These are phyloP conservation scores for Skeletonema grethae DNA, from an alignment of 108 stramenopile genomes.

Conservation along the genomic window DNA sequence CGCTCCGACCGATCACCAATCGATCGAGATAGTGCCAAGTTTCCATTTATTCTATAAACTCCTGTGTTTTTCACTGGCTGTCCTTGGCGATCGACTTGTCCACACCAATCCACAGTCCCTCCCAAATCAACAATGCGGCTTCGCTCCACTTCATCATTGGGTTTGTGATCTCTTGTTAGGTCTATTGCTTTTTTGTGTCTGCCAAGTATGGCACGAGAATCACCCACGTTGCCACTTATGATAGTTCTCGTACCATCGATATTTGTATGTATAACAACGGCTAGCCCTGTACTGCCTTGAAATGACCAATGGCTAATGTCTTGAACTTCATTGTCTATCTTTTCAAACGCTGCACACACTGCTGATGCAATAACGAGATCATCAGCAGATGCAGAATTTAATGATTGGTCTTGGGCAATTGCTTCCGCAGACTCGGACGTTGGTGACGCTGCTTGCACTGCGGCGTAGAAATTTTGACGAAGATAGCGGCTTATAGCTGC, in stretches of 20 bases:
- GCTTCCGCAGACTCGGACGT: conserved; percentile 12
- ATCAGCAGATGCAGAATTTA: conserved; percentile 19
- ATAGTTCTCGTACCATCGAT: conserved; percentile 46
- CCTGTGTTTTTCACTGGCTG: conserved; percentile 68
- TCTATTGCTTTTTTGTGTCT: conserved; percentile 67
- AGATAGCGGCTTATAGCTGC: conserved; percentile 79
- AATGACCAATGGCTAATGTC: conserved; percentile 71
- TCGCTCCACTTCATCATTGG: conserved; percentile 63
- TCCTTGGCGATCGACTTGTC: conserved; percentile 48
- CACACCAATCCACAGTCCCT: conserved; percentile 82
- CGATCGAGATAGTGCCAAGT: conserved; percentile 90
- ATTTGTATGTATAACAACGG: conserved; percentile 65
- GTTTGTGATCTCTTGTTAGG: conserved; percentile 90
- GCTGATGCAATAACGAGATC: conserved; percentile 28
- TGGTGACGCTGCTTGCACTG: conserved; percentile 57
- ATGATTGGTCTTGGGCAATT: conserved; percentile 17
- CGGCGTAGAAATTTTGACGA: conserved; percentile 77
- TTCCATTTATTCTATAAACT: conserved; percentile 95
- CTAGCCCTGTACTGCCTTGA: conserved; percentile 91
- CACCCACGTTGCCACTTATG: conserved; percentile 91
- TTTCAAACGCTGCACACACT: conserved; percentile 55
- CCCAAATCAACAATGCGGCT: conserved; percentile 73
- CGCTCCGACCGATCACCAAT: conserved; percentile 93
- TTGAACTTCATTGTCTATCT: conserved; percentile 71
- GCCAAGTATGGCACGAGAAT: conserved; percentile 83